Evolutionary conservation across 306 rosid genomes (phyloP), one percentile per base, ranked within the genome.

Genomic region (Prunus padus): DNA sequence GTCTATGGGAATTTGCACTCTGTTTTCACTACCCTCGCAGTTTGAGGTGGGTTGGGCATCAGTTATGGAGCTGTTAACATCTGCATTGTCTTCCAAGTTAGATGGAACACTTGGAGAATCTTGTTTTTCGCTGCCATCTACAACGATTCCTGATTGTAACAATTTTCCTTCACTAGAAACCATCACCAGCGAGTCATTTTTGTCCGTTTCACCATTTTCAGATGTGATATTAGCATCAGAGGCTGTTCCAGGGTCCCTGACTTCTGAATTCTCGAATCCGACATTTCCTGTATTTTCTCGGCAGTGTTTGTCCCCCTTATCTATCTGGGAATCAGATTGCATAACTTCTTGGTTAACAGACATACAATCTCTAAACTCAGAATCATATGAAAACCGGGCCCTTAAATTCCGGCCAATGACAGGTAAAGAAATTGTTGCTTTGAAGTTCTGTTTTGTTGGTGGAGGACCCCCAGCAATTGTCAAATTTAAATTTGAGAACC

Each of bases 391-490:
- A 76, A 95, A 76, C 71, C 90, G 85, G 69, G 96, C 90, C 88
- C 97, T 84, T 71, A 95, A 83, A 84, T 87, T 90, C 82, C 78
- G 91, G 79, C 97, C 97, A 82, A 90, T 84, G 69, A 95, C 83
- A 76, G 99, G 97, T 75, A 92, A 71, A 31, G 93, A 90, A 75
- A 92, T 89, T 70, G 85, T 84, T 71, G 97, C 97, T 85, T 89
- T 95, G 68, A 92, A 95, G 72, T 87, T 87, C 84, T 95, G 98
- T 76, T 83, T 84, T 68, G 96, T 85, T 73, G 98, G 98, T 63
- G 92, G 88, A 88, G 97, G 98, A 14, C 98, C 98, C 86, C 98
- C 98, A 7, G 98, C 98, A 76, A 95, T 95, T 52, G 99, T 95
- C 81, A 87, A 79, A 73, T 82, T 87, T 71, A 95, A 89, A 81